A percentile compares a stretch with the other conserved stretches of the same genome.
Evolutionary conservation across 2,329 filamentous ascomycete species (phyloP).

Genomic region (Pseudogymnoascus sp.): DNA sequence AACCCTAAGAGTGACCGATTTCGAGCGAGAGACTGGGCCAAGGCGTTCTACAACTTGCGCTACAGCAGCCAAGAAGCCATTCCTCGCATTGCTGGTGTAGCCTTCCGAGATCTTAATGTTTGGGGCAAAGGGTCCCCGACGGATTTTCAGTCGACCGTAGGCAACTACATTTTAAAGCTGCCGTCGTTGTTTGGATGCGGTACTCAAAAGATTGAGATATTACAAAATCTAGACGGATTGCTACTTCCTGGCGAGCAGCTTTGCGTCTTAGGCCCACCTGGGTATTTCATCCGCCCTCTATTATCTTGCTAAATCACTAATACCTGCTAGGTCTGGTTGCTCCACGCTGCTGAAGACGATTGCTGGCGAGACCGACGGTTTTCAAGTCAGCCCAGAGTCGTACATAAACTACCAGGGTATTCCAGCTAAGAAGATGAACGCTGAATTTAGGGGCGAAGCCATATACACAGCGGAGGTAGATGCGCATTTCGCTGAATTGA

Average conservation of each 20-base stretch:
- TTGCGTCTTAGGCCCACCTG: constrained; percentile 65
- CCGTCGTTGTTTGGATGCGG: not conserved
- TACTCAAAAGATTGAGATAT: constrained; percentile 48
- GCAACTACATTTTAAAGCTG: constrained; percentile 16
- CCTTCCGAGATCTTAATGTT: constrained; percentile 21
- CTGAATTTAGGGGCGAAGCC: constrained; percentile 70
- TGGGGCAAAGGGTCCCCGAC: constrained; percentile 22
- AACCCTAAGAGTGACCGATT: not conserved
- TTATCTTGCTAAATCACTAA: not conserved
- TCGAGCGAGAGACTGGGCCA: constrained; percentile 10
- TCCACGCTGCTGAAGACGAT: constrained; percentile 81
- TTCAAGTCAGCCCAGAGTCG: constrained; percentile 61
- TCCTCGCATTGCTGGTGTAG: constrained; percentile 18
- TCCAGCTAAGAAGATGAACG: constrained; percentile 59
- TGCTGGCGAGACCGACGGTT: constrained; percentile 73
- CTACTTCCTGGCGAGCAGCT: constrained; percentile 68
- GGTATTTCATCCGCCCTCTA: constrained; percentile 21
- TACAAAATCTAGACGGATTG: constrained; percentile 59
- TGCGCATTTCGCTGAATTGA: constrained; percentile 70
- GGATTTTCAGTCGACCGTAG: constrained; percentile 25
- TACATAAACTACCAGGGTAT: constrained; percentile 76
- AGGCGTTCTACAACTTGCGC: constrained; percentile 8
- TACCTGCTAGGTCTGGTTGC: constrained; percentile 49
- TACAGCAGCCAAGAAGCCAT: constrained; percentile 13
- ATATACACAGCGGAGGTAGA: constrained; percentile 84